Conservation (phyloP, 2,329 filamentous ascomycete species). For the Colletotrichum sp. region DNA sequence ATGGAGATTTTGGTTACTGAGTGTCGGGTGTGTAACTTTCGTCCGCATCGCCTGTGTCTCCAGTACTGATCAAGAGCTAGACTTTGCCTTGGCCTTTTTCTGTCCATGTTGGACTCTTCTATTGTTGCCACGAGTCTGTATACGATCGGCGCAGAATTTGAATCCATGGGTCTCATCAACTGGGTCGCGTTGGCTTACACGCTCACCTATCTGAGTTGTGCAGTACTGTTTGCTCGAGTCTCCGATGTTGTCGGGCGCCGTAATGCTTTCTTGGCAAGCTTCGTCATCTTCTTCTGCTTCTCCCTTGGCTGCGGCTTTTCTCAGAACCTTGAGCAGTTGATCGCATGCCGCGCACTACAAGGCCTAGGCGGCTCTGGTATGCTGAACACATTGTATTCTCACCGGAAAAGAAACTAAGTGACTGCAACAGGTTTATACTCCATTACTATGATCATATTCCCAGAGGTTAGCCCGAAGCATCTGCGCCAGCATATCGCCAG, state of each 20-base stretch:
- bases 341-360: conserved; percentile 42
- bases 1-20: conserved; percentile 37
- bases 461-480: conserved; percentile 50
- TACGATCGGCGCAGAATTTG: conserved; percentile 58
- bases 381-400: conserved; percentile 7
- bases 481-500: conserved; percentile 48
- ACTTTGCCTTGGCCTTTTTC: conserved; percentile 56
- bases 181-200: conserved; percentile 63
- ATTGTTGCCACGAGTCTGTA: conserved; percentile 65
- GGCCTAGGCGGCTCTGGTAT: conserved; percentile 56
- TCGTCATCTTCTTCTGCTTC: conserved; percentile 59
- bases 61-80: conserved; percentile 31
- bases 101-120: conserved; percentile 64
- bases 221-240: conserved; percentile 58
- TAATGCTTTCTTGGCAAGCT: conserved; percentile 54
- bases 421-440: conserved; percentile 53
- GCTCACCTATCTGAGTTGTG: conserved; percentile 60
- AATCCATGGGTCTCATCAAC: conserved; percentile 48
- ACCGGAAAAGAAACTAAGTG: background rate
- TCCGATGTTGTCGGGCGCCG: conserved; percentile 61
- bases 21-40: conserved; percentile 31
- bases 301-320: conserved; percentile 60
- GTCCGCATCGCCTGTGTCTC: background rate
- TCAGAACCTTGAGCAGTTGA: conserved; percentile 43
- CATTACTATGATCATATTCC: conserved; percentile 59